Percentiles rank a stretch among this genome's conserved stretches.
Conservation (phyloP, 495 filamentous ascomycete genomes). For the Trypethelium eluteriae region DNA sequence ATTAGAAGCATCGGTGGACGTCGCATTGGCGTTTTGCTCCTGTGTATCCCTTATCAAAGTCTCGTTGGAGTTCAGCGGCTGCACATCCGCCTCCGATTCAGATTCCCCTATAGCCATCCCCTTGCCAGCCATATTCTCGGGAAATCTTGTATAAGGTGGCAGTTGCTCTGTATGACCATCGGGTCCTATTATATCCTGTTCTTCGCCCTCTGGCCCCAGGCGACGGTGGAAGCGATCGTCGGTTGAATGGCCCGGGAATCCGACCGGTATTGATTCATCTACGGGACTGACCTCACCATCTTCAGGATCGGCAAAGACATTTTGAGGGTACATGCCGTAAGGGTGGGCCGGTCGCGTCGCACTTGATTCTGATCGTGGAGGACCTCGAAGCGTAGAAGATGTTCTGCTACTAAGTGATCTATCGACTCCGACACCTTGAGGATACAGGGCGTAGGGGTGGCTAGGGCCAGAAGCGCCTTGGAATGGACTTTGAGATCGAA, state of each 20-base stretch:
- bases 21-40: neutral
- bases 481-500: constrained; percentile 29
- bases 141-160: constrained; percentile 79
- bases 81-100: neutral
- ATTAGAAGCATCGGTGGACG: neutral
- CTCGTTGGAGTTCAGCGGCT: neutral
- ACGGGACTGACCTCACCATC: constrained; percentile 36
- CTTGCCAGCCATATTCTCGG: constrained; percentile 40
- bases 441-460: constrained; percentile 39
- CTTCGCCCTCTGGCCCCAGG: constrained; percentile 72
- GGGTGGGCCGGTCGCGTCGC: constrained; percentile 67
- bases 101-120: neutral
- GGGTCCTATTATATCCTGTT: constrained; percentile 80
- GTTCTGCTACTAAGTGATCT: constrained; percentile 31
- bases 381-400: constrained; percentile 21
- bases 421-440: constrained; percentile 31
- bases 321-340: constrained; percentile 78
- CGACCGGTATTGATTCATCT: constrained; percentile 51
- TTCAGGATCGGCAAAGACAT: constrained; percentile 49
- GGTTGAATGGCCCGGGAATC: constrained; percentile 58
- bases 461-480: constrained; percentile 30
- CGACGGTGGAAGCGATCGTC: constrained; percentile 57
- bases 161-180: constrained; percentile 85
- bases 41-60: neutral
- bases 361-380: neutral